Evolutionary conservation across 75 land plant genomes (phyloP), one percentile per base, ranked within the genome.

Genomic region (Pseudotsuga menziesii): DNA sequence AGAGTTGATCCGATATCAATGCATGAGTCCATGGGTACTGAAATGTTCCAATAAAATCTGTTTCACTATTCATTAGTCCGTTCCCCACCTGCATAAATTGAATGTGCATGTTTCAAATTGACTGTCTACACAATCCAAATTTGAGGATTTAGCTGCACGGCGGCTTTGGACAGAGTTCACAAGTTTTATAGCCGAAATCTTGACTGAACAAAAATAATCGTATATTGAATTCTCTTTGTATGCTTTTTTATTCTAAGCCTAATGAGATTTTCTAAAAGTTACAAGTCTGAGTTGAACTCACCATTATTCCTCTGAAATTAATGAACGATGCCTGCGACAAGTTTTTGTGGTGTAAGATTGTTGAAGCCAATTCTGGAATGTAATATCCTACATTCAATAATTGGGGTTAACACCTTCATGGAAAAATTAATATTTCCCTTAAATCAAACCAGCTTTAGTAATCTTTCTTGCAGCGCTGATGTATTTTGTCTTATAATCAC

Each of bases 231-330:
- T 44, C 8, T 7, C 11, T 44, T 44, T 7, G 11, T 44, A 44
- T 7, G 11, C 8, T 7, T 44, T 44, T 44, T 6, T 8, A 7
- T 44, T 44, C 8, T 2, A 11, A 44, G 52, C 7, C 8, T 11
- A 8, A 44, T 44, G 52, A 44, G 8, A 44, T 44, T 44, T 44
- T 44, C 8, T 44, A 1, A 44, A 6, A 44, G 11, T 44, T 11
- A 44, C 8, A 44, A 44, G 52, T 44, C 8, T 44, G 52, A 44
- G 52, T 7, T 44, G 52, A 44, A 44, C 52, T 44, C 52, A 94
- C 99, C 97, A 96, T 77, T 72, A 90, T 86, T 57, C 99, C 99
- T 72, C 92, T 96, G 78, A 97, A 78, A 78, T 94, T 97, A 39
- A 94, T 92, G 3, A 76, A 62, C 4, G 83, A 83, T 22, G 87